These are phyloP conservation scores for Sporobolus alterniflorus DNA, from an alignment of 202 grass and related monocot species.

Conservation along the genomic window DNA sequence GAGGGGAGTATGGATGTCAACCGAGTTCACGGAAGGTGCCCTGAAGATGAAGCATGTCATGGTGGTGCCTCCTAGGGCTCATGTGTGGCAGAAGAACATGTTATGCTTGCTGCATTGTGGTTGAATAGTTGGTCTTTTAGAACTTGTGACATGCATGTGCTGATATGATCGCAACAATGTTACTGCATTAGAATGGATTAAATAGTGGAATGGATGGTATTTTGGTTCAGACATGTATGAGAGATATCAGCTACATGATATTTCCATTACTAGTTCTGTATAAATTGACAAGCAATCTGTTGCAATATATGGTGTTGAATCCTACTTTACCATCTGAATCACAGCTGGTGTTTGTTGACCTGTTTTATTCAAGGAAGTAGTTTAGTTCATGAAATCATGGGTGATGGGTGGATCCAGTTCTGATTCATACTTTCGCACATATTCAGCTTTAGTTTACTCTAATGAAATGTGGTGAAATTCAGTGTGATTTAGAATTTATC, in stretches of 20 bases:
- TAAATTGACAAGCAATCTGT: neutral
- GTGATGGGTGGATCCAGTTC: neutral
- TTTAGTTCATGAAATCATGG: neutral
- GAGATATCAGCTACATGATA: neutral
- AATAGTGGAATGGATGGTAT: neutral
- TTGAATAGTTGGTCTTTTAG: neutral
- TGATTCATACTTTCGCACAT: neutral
- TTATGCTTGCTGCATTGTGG: conserved; percentile 11
- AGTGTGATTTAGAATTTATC: neutral
- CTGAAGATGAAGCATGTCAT: conserved; percentile 9
- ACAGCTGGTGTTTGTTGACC: neutral
- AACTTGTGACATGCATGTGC: neutral
- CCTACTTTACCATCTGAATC: neutral
- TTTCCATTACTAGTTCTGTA: neutral
- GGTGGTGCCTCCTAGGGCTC: neutral
- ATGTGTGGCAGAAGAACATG: neutral
- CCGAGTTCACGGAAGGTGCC: neutral
- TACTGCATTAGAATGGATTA: neutral
- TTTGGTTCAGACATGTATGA: neutral
- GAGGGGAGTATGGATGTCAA: neutral
- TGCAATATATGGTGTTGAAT: neutral
- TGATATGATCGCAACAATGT: neutral
- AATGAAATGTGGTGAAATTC: neutral
- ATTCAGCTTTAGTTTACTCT: neutral
- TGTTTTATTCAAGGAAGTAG: neutral